phyloP scores from a whole-genome alignment of 2,329 filamentous ascomycete genomes.

The Beauveria scarabaeidicola region DNA sequence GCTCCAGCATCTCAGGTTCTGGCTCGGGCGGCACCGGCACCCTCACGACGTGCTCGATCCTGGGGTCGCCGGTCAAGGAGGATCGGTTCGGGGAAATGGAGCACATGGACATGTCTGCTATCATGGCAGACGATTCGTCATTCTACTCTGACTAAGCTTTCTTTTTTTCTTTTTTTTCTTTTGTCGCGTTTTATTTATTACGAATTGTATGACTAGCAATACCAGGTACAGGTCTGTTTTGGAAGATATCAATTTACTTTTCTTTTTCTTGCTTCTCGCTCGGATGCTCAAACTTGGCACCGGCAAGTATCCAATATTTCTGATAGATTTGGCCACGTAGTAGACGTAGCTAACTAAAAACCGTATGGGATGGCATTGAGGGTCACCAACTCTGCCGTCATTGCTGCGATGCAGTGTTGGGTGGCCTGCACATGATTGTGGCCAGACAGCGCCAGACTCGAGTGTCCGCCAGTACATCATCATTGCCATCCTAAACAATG shows the following conservation, averaged over 20 bases:
- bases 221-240: slow-evolving; percentile 6
- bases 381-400: no score
- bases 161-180: neutral
- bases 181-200: slow-evolving; percentile 2
- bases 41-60: slow-evolving; percentile 5
- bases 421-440: no score
- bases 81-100: slow-evolving; percentile 8
- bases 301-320: no score
- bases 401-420: no score
- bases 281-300: no score
- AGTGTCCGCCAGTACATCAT: no score
- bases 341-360: no score
- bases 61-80: slow-evolving; percentile 10
- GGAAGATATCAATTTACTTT: neutral
- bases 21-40: neutral
- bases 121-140: slow-evolving; percentile 3
- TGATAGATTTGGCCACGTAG: no score
- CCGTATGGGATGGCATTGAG: no score
- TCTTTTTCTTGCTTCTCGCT: neutral
- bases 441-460: no score
- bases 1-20: neutral
- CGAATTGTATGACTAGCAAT: slow-evolving; percentile 8
- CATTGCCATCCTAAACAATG: no score
- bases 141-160: slow-evolving; percentile 8
- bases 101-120: neutral